Evolutionary conservation across 106 monocot genomes (phyloP), one percentile per base, ranked within the genome.

Genomic region (Dendrobium nobile): DNA sequence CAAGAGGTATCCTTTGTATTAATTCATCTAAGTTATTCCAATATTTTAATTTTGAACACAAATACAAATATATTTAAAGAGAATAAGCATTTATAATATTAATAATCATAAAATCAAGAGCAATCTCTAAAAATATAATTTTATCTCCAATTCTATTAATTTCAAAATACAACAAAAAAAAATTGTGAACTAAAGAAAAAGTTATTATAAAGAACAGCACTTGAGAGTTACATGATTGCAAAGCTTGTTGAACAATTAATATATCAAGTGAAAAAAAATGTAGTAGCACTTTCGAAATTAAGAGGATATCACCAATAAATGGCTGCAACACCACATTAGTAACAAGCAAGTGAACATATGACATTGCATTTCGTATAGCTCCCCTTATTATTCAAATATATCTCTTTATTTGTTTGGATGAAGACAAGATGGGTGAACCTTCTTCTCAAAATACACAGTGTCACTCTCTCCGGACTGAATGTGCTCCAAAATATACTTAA

Each of bases 391-490:
- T 15, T 33, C 24, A 70, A 70, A 70, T 70, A 70, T 70, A 13
- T 33, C 7, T 67, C 67, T 67, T 28, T 11, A 70, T 22, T 22
- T 70, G 11, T 70, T 33, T 76, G 26, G 11, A 26, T 76, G 2
- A 75, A 54, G 20, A 67, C 22, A 22, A 27, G 11, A n/a, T 43
- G 7, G 28, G 48, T 84, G 64, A 72, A 98, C 98, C 98, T 92
- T 85, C 82, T 91, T 84, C 79, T 95, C 98, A 83, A 98, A 92
- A 86, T 91, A 95, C 19, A 78, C 59, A 73, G 85, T 80, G 88
- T 98, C 95, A 84, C 51, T 83, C 72, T 91, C 98, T 81, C 95
- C 98, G 64, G 72, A 80, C 41, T 92, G 92, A 83, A 95, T 85
- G 67, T 91, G 79, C 31, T 98, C 85, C 81, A 98, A 64, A 64